Percentiles rank a stretch among this genome's conserved stretches.
Evolutionary conservation across 2,329 filamentous ascomycete genomes (phyloP).

Genomic region (Fusarium guadeloupense): DNA sequence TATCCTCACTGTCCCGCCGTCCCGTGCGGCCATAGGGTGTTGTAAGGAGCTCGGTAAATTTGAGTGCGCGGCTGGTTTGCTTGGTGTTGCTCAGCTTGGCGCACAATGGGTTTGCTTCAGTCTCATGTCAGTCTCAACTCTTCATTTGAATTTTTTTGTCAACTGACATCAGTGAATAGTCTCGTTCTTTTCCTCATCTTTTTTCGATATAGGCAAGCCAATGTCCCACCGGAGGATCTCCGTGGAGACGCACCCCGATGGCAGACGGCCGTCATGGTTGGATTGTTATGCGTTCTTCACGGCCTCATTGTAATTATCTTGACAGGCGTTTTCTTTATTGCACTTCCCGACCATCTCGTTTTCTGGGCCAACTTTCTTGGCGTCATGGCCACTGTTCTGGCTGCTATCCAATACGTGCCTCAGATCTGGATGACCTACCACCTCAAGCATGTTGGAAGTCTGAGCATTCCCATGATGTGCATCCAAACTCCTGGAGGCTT

Average conservation of each 20-base stretch:
- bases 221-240: slow-evolving; percentile 59
- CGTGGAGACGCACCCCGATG: slow-evolving; percentile 69
- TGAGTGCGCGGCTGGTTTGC: slow-evolving; percentile 83
- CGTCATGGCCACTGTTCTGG: slow-evolving; percentile 78
- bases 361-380: slow-evolving; percentile 89
- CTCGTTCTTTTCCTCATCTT: slow-evolving; percentile 94
- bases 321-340: slow-evolving; percentile 72
- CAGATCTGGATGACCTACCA: slow-evolving; percentile 93
- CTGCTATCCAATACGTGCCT: slow-evolving; percentile 90
- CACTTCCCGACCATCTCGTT: slow-evolving; percentile 70
- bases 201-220: slow-evolving; percentile 74
- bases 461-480: slow-evolving; percentile 98
- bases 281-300: slow-evolving; percentile 76
- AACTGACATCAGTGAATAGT: slow-evolving; percentile 56
- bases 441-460: slow-evolving; percentile 84
- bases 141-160: slow-evolving; percentile 30
- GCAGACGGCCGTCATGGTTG: slow-evolving; percentile 81
- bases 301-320: slow-evolving; percentile 75
- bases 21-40: slow-evolving; percentile 83
- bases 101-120: slow-evolving; percentile 93
- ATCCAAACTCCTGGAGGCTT: slow-evolving; percentile 96
- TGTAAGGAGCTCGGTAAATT: slow-evolving; percentile 83
- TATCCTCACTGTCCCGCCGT: slow-evolving; percentile 87
- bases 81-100: slow-evolving; percentile 91
- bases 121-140: slow-evolving; percentile 74